Percentiles rank a stretch among this genome's conserved stretches.
Conservation (phyloP, 129 eudicot genomes). For the Solidago caesia region DNA sequence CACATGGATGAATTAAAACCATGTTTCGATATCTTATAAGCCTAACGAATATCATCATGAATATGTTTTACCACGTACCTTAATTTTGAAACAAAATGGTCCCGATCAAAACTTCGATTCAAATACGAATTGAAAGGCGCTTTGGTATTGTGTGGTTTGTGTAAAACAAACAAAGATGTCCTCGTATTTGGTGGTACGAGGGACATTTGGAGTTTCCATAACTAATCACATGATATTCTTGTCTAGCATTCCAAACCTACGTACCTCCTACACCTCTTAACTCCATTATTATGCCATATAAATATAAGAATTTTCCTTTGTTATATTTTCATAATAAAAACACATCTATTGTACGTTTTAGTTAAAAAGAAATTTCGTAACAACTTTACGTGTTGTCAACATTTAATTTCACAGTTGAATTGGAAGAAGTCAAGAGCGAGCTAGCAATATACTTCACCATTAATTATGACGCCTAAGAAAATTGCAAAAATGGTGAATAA, state of each 20-base stretch:
- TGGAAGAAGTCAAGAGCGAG: neutral
- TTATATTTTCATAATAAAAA: neutral
- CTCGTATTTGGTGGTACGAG: constrained; percentile 23
- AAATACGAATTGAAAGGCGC: constrained; percentile 12
- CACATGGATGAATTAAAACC: constrained; percentile 25
- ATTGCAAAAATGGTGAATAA: constrained; percentile 41
- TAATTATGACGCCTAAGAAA: constrained; percentile 30
- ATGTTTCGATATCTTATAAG: constrained; percentile 14
- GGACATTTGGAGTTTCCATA: constrained; percentile 7
- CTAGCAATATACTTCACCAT: neutral
- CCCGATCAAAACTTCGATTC: constrained; percentile 11
- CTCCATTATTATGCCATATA: constrained; percentile 9
- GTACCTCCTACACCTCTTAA: neutral
- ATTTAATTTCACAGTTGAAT: neutral
- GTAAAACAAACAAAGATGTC: constrained; percentile 10
- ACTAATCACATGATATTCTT: constrained; percentile 37
- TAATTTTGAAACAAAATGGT: constrained; percentile 16
- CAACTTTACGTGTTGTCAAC: neutral
- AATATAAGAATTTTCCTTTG: constrained; percentile 1
- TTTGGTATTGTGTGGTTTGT: constrained; percentile 23
- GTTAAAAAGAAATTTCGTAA: neutral
- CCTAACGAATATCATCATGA: constrained; percentile 10
- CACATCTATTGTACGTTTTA: neutral
- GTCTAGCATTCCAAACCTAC: constrained; percentile 24
- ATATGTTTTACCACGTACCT: constrained; percentile 9